Evolutionary conservation across 2,329 filamentous ascomycete genomes (phyloP).

Genomic region (Fusarium dlaminii): DNA sequence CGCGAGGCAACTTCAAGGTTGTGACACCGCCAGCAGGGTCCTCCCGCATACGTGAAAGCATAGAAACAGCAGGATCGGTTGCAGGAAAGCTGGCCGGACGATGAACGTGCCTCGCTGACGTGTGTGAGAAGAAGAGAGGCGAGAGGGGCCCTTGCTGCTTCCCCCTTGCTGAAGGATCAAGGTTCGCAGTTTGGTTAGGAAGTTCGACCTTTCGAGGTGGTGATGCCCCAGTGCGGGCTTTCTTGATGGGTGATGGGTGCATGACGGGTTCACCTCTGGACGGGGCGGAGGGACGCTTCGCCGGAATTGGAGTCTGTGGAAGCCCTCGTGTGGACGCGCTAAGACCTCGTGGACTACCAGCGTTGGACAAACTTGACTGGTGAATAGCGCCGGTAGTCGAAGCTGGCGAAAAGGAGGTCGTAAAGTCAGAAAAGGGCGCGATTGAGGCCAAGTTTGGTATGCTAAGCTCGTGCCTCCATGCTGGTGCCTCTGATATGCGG

Average conservation of each 20-base stretch:
- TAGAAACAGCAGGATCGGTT: conserved; percentile 55
- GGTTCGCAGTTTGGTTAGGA: conserved; percentile 39
- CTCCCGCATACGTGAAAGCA: conserved; percentile 59
- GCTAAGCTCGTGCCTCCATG: conserved; percentile 38
- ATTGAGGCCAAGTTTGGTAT: conserved; percentile 29
- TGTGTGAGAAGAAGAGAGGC: conserved; percentile 63
- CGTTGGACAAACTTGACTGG: conserved; percentile 33
- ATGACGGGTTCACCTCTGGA: conserved; percentile 42
- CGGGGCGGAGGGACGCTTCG: conserved; percentile 41
- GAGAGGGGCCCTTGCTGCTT: conserved; percentile 54
- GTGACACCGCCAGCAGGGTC: conserved; percentile 57
- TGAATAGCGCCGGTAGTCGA: conserved; percentile 31
- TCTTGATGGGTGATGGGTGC: conserved; percentile 55
- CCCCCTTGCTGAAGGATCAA: conserved; percentile 38
- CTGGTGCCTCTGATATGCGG: conserved; percentile 22
- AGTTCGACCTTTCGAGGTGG: conserved; percentile 58
- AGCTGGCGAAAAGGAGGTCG: conserved; percentile 9
- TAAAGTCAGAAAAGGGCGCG: conserved; percentile 20
- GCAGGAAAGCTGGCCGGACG: conserved; percentile 52
- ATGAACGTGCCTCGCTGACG: conserved; percentile 47
- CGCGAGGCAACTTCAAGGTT: conserved; percentile 65
- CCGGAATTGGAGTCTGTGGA: conserved; percentile 24
- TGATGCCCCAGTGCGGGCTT: conserved; percentile 57
- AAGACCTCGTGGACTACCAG: conserved; percentile 27
- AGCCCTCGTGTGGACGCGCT: conserved; percentile 24